These are phyloP conservation scores for Nicotiana noctiflora DNA, from an alignment of 257 asterid genomes.

Conservation along the genomic window DNA sequence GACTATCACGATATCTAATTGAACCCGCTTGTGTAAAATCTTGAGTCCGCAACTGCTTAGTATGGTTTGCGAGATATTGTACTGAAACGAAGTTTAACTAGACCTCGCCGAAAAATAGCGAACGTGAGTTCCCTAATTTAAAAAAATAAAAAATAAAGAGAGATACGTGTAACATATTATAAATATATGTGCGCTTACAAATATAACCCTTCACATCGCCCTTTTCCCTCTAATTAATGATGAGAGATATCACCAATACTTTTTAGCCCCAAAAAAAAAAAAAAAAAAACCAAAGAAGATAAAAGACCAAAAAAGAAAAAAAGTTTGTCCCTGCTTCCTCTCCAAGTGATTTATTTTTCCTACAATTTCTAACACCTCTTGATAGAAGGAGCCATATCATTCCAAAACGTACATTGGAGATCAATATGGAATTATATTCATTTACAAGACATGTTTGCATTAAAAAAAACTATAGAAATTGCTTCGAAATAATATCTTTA, in stretches of 20 bases:
- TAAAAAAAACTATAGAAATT: not conserved
- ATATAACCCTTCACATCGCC: not conserved
- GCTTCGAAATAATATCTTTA: constrained; percentile 1
- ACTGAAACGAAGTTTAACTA: too few relatives aligned
- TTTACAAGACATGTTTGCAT: not conserved
- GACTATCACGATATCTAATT: too few relatives aligned
- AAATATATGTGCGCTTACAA: not conserved
- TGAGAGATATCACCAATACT: not conserved
- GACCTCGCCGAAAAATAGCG: too few relatives aligned
- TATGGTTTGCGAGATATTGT: too few relatives aligned
- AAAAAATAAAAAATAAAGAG: too few relatives aligned
- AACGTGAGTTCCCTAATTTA: too few relatives aligned
- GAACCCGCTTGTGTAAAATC: too few relatives aligned
- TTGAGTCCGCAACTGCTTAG: too few relatives aligned
- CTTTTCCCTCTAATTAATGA: too few relatives aligned
- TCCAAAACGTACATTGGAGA: not conserved
- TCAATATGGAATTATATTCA: not conserved
- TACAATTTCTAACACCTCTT: constrained; percentile 1
- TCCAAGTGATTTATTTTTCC: constrained; percentile 2
- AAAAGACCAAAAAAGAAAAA: not conserved
- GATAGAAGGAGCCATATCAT: not conserved
- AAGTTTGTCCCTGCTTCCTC: not conserved
- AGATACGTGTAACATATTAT: too few relatives aligned
- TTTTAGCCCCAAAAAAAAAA: not conserved
- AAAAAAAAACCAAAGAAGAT: not conserved